Conservation (phyloP, 345 rosid species). For the Crucihimalaya himalaica region DNA sequence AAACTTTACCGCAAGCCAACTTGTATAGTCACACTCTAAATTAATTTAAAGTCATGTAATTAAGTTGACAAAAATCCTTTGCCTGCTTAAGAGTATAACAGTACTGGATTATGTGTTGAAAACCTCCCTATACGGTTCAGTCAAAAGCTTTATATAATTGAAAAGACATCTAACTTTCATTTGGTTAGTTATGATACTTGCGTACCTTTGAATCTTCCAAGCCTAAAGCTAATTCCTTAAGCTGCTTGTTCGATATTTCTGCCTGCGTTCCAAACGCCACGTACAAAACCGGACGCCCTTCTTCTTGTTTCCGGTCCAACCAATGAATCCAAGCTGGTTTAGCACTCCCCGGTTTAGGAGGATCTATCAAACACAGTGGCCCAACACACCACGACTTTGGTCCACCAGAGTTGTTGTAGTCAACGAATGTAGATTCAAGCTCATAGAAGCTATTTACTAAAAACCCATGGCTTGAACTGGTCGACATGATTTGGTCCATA, state of each 20-base stretch:
- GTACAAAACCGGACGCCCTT: conserved; percentile 59
- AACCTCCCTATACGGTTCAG: neutral
- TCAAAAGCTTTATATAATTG: neutral
- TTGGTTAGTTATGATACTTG: neutral
- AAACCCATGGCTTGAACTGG: conserved; percentile 44
- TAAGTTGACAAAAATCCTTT: too few relatives aligned
- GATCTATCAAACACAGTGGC: conserved; percentile 52
- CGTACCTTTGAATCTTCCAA: conserved; percentile 55
- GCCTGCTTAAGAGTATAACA: too few relatives aligned
- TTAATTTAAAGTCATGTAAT: too few relatives aligned
- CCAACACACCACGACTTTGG: conserved; percentile 56
- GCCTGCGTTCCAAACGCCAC: conserved; percentile 85
- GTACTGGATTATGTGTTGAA: too few relatives aligned
- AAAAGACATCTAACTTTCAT: neutral
- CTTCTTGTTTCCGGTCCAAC: conserved; percentile 57
- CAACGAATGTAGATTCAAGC: conserved; percentile 61
- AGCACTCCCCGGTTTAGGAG: neutral
- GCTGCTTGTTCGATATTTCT: conserved; percentile 53
- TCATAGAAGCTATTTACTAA: conserved; percentile 63
- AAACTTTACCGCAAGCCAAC: too few relatives aligned
- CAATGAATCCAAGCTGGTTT: conserved; percentile 61
- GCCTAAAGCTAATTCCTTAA: conserved; percentile 57
- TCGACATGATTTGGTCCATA: conserved; percentile 6
- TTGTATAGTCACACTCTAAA: too few relatives aligned
- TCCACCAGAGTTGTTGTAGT: conserved; percentile 18